phyloP scores from a whole-genome alignment of 2,329 filamentous ascomycete species.

The Tolypocladium ovalisporum region DNA sequence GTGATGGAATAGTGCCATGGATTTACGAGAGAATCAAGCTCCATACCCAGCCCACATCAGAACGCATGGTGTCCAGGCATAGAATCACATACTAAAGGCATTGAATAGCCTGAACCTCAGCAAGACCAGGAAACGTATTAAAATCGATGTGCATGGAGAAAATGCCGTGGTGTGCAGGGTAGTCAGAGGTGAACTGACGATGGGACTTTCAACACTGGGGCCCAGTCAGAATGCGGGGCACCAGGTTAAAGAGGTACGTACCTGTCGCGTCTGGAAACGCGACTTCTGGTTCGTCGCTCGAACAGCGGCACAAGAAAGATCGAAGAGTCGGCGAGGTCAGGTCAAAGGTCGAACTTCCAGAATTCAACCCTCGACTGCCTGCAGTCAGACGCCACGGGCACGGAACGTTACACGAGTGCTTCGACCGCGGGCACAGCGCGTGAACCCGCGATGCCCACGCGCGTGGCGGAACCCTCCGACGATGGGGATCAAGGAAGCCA shows the following conservation, averaged over 20 bases:
- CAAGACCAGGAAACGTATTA: not conserved
- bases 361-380: not conserved
- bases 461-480: constrained; percentile 7
- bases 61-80: no score
- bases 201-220: no score
- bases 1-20: no score
- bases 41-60: no score
- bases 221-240: not conserved
- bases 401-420: not conserved
- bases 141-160: not conserved
- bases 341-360: not conserved
- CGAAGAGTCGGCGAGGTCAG: not conserved
- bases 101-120: no score
- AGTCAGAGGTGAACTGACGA: not conserved
- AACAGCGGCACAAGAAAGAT: not conserved
- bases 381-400: not conserved
- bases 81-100: not conserved
- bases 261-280: not conserved
- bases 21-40: no score
- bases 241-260: not conserved
- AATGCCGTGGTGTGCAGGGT: not conserved
- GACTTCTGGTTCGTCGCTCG: not conserved
- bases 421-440: not conserved
- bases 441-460: constrained; percentile 14
- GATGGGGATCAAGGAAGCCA: constrained; percentile 9